Conservation (phyloP, 2,329 filamentous ascomycete species). For the Diaporthe capsici region DNA sequence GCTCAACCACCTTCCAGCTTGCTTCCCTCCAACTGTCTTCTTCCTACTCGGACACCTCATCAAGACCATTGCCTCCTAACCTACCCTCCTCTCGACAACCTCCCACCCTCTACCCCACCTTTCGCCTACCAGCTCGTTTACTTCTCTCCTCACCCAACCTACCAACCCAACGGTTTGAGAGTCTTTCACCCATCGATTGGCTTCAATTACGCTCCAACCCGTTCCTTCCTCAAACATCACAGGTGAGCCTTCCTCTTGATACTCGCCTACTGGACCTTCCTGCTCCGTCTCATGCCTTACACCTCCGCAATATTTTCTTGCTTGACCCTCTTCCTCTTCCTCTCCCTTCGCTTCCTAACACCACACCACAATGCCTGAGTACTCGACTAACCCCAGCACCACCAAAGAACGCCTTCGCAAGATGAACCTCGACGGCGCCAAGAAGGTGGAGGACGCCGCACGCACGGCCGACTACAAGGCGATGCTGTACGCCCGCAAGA, state of each 20-base stretch:
- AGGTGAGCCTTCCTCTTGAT: neutral
- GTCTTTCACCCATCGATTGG: neutral
- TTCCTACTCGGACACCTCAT: too few relatives aligned
- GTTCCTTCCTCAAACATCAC: neutral
- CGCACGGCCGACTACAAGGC: slow-evolving; percentile 43
- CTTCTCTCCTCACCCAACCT: neutral
- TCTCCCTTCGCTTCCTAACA: neutral
- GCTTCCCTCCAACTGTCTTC: neutral
- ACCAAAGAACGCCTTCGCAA: slow-evolving; percentile 45
- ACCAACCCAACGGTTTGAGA: neutral
- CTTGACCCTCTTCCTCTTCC: too few relatives aligned
- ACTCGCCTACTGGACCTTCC: too few relatives aligned
- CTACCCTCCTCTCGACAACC: neutral
- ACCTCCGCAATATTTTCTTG: too few relatives aligned
- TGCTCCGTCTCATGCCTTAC: too few relatives aligned
- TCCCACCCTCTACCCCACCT: neutral
- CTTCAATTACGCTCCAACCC: neutral
- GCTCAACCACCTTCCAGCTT: neutral
- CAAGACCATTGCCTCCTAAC: too few relatives aligned
- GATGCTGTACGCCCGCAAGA: slow-evolving; percentile 37
- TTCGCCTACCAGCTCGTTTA: neutral
- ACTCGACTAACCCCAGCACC: slow-evolving; percentile 48
- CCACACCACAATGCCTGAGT: slow-evolving; percentile 33
- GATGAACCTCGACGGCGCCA: neutral
- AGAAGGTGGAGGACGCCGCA: slow-evolving; percentile 32